phyloP scores from a whole-genome alignment of 2,329 filamentous ascomycete genomes.

The Plectosphaerella cucumerina region DNA sequence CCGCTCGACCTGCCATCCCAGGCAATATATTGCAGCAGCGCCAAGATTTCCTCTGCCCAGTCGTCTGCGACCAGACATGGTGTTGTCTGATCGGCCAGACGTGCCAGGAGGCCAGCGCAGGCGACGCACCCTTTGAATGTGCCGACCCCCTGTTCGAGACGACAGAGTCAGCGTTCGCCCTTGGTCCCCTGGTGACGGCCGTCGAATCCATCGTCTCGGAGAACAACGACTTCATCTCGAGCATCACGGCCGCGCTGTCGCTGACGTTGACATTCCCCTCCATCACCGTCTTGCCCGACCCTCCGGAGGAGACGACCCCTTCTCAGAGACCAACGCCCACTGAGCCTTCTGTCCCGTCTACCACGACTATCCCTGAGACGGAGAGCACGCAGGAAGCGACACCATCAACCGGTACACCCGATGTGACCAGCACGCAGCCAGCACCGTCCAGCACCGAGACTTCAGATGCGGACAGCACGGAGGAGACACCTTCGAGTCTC shows the following conservation, averaged over 20 bases:
- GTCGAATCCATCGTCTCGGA: not conserved
- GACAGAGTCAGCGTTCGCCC: not conserved
- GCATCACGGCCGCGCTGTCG: not conserved
- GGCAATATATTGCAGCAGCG: not conserved
- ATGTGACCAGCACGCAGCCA: too few relatives aligned
- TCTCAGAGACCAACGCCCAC: not conserved
- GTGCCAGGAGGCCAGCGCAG: not conserved
- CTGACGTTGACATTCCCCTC: not conserved
- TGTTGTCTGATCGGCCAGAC: not conserved
- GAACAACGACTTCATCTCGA: not conserved
- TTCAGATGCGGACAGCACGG: too few relatives aligned
- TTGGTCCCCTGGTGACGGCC: not conserved
- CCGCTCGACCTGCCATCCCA: not conserved
- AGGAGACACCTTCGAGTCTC: too few relatives aligned
- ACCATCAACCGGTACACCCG: too few relatives aligned
- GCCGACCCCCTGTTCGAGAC: not conserved
- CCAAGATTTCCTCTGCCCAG: not conserved
- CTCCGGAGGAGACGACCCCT: not conserved
- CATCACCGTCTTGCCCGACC: not conserved
- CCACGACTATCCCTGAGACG: not conserved
- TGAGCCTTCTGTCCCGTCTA: not conserved
- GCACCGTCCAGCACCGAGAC: too few relatives aligned
- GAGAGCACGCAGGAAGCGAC: too few relatives aligned
- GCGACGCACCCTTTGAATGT: not conserved
- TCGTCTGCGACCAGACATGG: not conserved